phyloP scores from a whole-genome alignment of 306 rosid genomes.

The Prunus persica region Prunus_persica_NCBIv2 NC_034010.1:7703001-7703500 shows the following conservation, averaged over 20 bases:
- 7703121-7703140: neutral
- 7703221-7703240: neutral
- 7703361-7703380: neutral
- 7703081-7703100: neutral
- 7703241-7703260: neutral
- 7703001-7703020: too few species aligned
- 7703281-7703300: neutral
- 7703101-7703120: neutral
- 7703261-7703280: neutral
- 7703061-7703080: neutral
- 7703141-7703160: neutral
- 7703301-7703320: neutral
- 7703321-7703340: neutral
- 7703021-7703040: neutral
- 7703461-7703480: conserved; percentile 80
- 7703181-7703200: neutral
- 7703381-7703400: conserved; percentile 2
- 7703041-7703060: neutral
- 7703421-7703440: conserved; percentile 71
- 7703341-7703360: neutral
- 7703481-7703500: conserved; percentile 89
- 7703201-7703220: neutral
- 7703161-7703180: neutral
- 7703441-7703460: conserved; percentile 89
- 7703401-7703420: conserved; percentile 20